Base-by-base conservation (phyloP, 208 protist species). In the Naegleria gruberi region DNA sequence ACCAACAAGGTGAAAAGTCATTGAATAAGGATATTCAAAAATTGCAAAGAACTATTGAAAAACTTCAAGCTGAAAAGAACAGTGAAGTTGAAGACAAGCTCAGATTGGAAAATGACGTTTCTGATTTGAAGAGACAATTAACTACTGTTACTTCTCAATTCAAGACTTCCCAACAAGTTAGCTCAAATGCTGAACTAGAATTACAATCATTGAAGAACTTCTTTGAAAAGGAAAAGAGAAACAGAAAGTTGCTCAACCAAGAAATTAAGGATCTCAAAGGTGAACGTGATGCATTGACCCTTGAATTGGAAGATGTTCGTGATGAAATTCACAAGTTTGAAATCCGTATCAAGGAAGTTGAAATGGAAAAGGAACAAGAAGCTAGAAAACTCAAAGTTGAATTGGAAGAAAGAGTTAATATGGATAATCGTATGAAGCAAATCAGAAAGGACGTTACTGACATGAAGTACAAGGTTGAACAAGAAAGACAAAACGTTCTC, bases 151-250 rank as follows among this genome's bases (percentile, higher is more conserved):
- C 17, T 77, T 37, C 17, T 37, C 65, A 77, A 77, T 77, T 37
- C 30, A 77, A 77, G 30, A 37, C 30, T 15, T 19, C 65, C 34
- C 65, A 77, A 77, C 19, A 19, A 37, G 17, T 37, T 77, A 37
- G 65, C 34, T 37, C 65, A 7, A 77, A 77, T n/a, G n/a, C 26
- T 37, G 81, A 84, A 30, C 40, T 46, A 44, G 81, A 84, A 84
- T 84, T 84, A 43, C 42, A 45, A 42, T 46, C 34, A 45, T 26
- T 84, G 5, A 84, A 84, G 34, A 42, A 84, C 34, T 84, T 84
- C 81, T 45, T 84, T 45, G 81, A 84, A 45, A 84, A 84, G 81
- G 81, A 84, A 84, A 84, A 84, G 81, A 84, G 81, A 84, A 45
- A 42, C n/a, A 42, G 81, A 42, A 84, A 84, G n/a, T 41, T 45